Conservation (phyloP, 2,329 filamentous ascomycete species). For the Lachnum nothofagi region DNA sequence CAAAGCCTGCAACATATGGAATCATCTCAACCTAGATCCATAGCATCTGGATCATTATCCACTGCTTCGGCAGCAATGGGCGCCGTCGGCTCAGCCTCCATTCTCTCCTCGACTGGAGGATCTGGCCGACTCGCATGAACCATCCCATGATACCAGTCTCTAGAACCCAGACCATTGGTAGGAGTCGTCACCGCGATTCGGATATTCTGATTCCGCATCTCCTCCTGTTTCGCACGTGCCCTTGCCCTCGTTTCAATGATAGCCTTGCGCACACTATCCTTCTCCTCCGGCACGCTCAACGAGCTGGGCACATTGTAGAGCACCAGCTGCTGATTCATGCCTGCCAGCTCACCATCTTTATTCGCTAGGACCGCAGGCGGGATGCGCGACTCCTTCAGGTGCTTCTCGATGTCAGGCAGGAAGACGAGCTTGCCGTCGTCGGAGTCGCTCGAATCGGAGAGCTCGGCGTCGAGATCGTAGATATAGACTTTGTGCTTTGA, state of each 20-base stretch:
- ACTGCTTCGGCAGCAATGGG: slow-evolving; percentile 1
- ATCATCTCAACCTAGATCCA: slow-evolving; percentile 52
- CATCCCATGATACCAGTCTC: slow-evolving; percentile 15
- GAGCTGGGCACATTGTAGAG: slow-evolving; percentile 78
- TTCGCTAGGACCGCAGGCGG: slow-evolving; percentile 55
- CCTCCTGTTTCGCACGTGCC: slow-evolving; percentile 54
- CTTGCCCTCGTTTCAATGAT: slow-evolving; percentile 74
- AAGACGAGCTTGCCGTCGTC: slow-evolving; percentile 64
- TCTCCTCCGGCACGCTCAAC: slow-evolving; percentile 67
- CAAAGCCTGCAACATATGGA: slow-evolving; percentile 3
- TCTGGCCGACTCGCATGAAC: slow-evolving; percentile 6
- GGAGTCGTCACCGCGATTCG: slow-evolving; percentile 15
- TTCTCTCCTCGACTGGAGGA: slow-evolving; percentile 2
- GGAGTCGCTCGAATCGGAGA: slow-evolving; percentile 61
- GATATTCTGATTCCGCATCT: slow-evolving; percentile 33
- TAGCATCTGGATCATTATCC: slow-evolving; percentile 54
- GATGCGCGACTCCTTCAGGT: slow-evolving; percentile 66
- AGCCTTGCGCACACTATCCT: slow-evolving; percentile 73
- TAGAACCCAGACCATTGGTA: slow-evolving; percentile 15
- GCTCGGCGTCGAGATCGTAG: slow-evolving; percentile 81
- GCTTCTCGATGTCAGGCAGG: slow-evolving; percentile 79
- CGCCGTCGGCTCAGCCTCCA: slow-evolving; percentile 7
- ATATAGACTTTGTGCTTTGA: slow-evolving; percentile 83
- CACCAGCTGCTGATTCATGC: slow-evolving; percentile 62
- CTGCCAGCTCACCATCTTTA: slow-evolving; percentile 49